These are phyloP conservation scores for Apiotrichum siamense DNA, from an alignment of 1,284 basidiomycete genomes.

Conservation along the genomic window DNA sequence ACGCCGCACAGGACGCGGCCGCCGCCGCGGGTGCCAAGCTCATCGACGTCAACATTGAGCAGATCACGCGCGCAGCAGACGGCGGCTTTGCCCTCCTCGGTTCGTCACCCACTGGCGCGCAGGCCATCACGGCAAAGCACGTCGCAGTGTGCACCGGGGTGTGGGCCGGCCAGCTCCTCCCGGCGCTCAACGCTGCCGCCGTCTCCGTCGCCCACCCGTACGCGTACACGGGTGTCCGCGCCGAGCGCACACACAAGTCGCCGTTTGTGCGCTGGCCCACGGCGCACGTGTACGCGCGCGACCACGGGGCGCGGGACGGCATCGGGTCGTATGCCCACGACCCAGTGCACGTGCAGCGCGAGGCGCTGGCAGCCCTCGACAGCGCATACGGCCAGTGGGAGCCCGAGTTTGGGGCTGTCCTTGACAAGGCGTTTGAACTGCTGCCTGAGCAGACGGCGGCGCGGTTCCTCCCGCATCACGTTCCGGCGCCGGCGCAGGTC, in stretches of 20 bases:
- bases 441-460: constrained; percentile 15
- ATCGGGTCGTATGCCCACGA: constrained; percentile 28
- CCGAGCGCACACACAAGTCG: not conserved
- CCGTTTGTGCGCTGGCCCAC: constrained; percentile 27
- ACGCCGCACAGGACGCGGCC: constrained; percentile 14
- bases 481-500: not conserved
- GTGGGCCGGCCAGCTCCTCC: constrained; percentile 28
- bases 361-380: not conserved
- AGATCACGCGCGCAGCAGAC: constrained; percentile 1
- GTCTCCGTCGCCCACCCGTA: constrained; percentile 30
- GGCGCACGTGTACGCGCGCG: constrained; percentile 24
- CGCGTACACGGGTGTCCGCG: constrained; percentile 8
- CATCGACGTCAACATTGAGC: constrained; percentile 11
- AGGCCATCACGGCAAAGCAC: not conserved
- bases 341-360: constrained; percentile 9
- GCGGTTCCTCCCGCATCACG: constrained; percentile 2
- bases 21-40: constrained; percentile 10
- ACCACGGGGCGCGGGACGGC: constrained; percentile 27
- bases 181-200: constrained; percentile 1
- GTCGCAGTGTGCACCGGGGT: constrained; percentile 27
- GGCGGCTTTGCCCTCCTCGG: not conserved
- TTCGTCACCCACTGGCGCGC: not conserved
- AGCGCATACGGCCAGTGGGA: constrained; percentile 22
- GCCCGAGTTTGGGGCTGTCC: constrained; percentile 8
- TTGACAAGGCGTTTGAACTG: constrained; percentile 9